Base-by-base conservation (phyloP, 225 moss, liverwort and hornwort species). In the Physcomitrellopsis africana region DNA sequence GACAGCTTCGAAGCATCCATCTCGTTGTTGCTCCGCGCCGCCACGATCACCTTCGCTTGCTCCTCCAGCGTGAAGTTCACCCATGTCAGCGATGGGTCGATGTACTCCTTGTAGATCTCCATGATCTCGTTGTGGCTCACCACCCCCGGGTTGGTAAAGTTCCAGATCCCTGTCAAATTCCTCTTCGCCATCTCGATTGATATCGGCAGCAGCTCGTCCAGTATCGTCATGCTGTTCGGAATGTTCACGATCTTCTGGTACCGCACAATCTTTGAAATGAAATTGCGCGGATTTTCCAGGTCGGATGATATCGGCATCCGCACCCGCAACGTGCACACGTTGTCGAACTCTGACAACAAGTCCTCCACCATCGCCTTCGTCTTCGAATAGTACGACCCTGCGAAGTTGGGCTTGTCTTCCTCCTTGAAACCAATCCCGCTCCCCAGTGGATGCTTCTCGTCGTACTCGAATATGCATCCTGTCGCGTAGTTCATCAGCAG, bases 61-160 rank as follows among this genome's bases (percentile, higher is more conserved):
- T 86, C 85, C 64, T 86, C 82, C 18, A 86, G 69, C 19, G 68
- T 82, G 63, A 86, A 86, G 53, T 86, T 86, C 16, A 59, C 56
- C 63, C 79, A 86, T 26, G 62, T 63, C 29, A 73, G 51, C 11
- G 51, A 62, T 8, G 73, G 73, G 41, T 73, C 73, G 1, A 37
- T 37, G 32, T 37, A 37, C 32, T 37, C 32, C 32, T 37, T 37
- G 32, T 37, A 37, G 1, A 37, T 37, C 32, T 37, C 32, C 32
- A 37, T 37, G 32, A 37, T 37, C 32, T 37, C 32, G 7, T 37
- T 37, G 32, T 37, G 32, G 32, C 32, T 37, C 32, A 37, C 32
- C 7, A 37, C 32, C 32, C 32, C 32, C 32, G 32, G 32, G 4
- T 37, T 37, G 5, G 32, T 37, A 7, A 37, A 37, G 32, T 37